Percentiles rank a stretch among this genome's conserved stretches.
phyloP scores from a whole-genome alignment of 176 grass and related monocot genomes.

The Neostapfia colusana region DNA sequence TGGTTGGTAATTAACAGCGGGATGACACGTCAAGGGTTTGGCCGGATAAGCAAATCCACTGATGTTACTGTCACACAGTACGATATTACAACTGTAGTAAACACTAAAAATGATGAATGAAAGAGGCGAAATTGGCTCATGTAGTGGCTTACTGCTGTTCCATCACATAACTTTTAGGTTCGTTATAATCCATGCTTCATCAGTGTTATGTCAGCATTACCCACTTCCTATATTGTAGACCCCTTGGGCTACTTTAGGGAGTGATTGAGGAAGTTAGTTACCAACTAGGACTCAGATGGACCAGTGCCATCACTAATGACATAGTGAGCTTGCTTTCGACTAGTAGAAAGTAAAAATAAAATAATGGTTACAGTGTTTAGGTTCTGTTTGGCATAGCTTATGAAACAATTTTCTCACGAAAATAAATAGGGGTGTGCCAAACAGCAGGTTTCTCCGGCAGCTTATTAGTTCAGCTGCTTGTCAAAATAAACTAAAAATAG shows the following conservation, averaged over 20 bases:
- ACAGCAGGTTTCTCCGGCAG: no score
- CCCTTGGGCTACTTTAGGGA: background rate
- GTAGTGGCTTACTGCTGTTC: background rate
- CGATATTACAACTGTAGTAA: background rate
- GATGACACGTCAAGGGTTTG: conserved; percentile 9
- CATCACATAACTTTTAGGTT: conserved; percentile 14
- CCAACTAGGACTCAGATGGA: conserved; percentile 18
- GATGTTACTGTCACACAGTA: conserved; percentile 5
- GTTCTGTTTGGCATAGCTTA: no score
- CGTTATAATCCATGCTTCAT: conserved; percentile 31
- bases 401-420: no score
- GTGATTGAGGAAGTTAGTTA: conserved; percentile 18
- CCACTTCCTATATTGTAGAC: conserved; percentile 2
- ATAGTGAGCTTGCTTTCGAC: conserved; percentile 11
- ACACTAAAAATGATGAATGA: no score
- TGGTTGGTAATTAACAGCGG: conserved; percentile 13
- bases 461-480: no score
- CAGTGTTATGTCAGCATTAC: conserved; percentile 30
- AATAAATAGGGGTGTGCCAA: no score
- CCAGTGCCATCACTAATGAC: background rate
- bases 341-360: background rate
- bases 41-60: conserved; percentile 2
- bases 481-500: no score
- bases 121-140: no score
- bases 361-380: background rate